These are phyloP conservation scores for Cladophialophora bantiana DNA, from an alignment of 2,329 filamentous ascomycete species.

Conservation along the genomic window DNA sequence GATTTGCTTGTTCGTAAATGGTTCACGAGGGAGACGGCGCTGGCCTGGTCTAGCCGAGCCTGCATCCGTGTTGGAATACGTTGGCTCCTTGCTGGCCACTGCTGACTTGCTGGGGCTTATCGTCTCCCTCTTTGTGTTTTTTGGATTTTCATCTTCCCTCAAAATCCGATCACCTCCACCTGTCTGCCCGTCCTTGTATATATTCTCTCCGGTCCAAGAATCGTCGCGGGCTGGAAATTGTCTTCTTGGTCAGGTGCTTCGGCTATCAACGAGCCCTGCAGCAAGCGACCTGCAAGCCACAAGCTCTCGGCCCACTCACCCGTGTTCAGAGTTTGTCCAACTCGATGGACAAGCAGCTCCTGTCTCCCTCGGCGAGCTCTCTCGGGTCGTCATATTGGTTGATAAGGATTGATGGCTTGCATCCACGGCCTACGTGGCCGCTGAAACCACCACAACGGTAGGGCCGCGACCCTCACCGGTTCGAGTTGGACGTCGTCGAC, in stretches of 20 bases:
- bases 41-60: neutral
- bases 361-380: constrained; percentile 8
- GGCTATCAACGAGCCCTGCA: constrained; percentile 25
- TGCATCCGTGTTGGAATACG: constrained; percentile 1
- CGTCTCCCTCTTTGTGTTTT: neutral
- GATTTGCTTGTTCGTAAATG: constrained; percentile 19
- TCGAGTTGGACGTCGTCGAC: constrained; percentile 15
- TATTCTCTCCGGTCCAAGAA: neutral
- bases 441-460: neutral
- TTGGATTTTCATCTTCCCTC: neutral
- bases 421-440: constrained; percentile 20
- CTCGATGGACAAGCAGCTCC: constrained; percentile 4
- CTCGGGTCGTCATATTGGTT: constrained; percentile 23
- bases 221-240: neutral
- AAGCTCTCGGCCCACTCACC: constrained; percentile 15
- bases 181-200: neutral
- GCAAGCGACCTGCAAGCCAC: constrained; percentile 35
- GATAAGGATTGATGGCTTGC: constrained; percentile 26
- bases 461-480: constrained; percentile 25
- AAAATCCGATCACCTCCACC: neutral
- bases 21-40: neutral
- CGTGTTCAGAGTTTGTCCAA: constrained; percentile 21
- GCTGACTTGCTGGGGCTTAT: neutral
- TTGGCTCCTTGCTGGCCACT: neutral
- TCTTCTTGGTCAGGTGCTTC: constrained; percentile 22